Base-by-base conservation (phyloP, 2,329 filamentous ascomycete species). In the Mycosphaerella sp. region DNA sequence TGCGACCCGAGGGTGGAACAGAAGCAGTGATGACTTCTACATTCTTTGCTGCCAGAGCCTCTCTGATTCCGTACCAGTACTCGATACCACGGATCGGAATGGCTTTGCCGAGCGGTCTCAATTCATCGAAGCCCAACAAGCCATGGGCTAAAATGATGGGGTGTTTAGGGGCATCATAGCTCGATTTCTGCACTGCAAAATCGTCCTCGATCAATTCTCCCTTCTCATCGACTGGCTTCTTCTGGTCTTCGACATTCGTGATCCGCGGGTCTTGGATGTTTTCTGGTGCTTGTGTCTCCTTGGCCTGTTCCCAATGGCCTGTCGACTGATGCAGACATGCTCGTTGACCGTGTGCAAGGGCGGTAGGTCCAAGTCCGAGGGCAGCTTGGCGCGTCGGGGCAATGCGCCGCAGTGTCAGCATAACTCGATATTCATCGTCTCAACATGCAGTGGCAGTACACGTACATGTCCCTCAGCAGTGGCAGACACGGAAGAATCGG, bases 61-160 rank as follows among this genome's bases (percentile, higher is more conserved):
- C 78, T 25, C 72, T 77, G 32, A 84, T 83, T 1, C 81, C 81
- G 40, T 80, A 75, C 81, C 81, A 84, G 63, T 84, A 84, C 48
- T 81, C 75, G 17, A 84, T 71, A 0, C 79, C 78, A 17, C 41
- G 41, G 6, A 50, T 34, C 0, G 80, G 81, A 5, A 82, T 64
- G 34, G 71, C 69, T 10, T 67, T 66, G 0, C 80, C 79, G 2
- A 73, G 78, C 7, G 66, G 54, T 13, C 73, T 77, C 8, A 84
- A 65, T 62, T 84, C 79, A 58, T 82, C 79, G 64, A 84, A 84
- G n/a, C 81, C 81, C 16, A 84, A 68, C 9, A 84, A 71, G n/a
- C 81, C 81, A 66, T 84, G 81, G 4, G 81, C 81, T 8, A 84
- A 76, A 43, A 84, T 75, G 46, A 84, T 76, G 2, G 80, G 78